These are phyloP conservation scores for Colletotrichum sp. DNA, from an alignment of 2,329 filamentous ascomycete genomes.

Conservation along the genomic window DNA sequence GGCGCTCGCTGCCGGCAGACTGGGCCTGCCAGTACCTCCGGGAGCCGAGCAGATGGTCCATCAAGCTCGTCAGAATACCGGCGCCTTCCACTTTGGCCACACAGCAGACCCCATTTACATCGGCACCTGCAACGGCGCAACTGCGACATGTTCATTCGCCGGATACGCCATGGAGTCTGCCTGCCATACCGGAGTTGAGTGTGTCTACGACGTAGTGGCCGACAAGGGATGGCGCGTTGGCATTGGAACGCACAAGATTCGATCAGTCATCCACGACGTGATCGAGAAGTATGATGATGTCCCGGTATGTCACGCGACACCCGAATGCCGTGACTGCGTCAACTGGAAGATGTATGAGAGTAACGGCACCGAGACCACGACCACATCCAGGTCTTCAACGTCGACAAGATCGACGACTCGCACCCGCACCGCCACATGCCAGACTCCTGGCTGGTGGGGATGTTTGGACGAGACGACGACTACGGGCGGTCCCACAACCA, in stretches of 20 bases:
- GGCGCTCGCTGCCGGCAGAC: constrained; percentile 80
- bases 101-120: constrained; percentile 96
- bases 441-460: constrained; percentile 94
- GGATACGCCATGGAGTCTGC: constrained; percentile 92
- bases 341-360: constrained; percentile 96
- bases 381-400: constrained; percentile 60
- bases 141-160: constrained; percentile 86
- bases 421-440: constrained; percentile 81
- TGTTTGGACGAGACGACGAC: constrained; percentile 71
- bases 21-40: constrained; percentile 86
- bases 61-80: constrained; percentile 75
- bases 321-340: constrained; percentile 86
- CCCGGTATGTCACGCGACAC: constrained; percentile 75
- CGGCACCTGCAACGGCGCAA: constrained; percentile 89
- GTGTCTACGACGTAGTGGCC: constrained; percentile 88
- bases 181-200: constrained; percentile 90
- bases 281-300: constrained; percentile 83
- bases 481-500: constrained; percentile 39
- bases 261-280: constrained; percentile 85
- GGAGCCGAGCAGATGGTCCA: constrained; percentile 74
- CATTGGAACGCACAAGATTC: constrained; percentile 89
- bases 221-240: constrained; percentile 93
- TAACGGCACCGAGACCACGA: constrained; percentile 81
- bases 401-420: constrained; percentile 62
- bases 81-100: constrained; percentile 89